Evolutionary conservation across 2,329 filamentous ascomycete genomes (phyloP).

Genomic region (Byssochlamys sp.): DNA sequence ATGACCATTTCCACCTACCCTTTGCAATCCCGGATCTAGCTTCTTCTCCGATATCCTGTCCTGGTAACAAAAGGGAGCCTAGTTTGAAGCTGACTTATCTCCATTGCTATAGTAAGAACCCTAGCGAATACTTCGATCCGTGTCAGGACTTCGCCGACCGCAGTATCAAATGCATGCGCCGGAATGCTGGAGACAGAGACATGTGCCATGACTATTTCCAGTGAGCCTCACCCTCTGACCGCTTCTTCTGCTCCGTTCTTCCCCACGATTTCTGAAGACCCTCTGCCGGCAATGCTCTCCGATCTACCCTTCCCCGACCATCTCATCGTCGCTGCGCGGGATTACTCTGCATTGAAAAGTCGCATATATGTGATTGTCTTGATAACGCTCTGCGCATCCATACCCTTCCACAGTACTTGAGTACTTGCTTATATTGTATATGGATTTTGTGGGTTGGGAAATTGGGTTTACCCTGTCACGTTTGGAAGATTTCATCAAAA

Average conservation of each 20-base stretch:
- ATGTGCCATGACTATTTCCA: constrained; percentile 95
- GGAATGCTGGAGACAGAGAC: constrained; percentile 75
- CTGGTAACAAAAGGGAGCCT: constrained; percentile 1
- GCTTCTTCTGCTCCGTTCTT: not conserved
- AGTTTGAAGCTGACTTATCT: constrained; percentile 1
- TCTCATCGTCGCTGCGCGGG: not conserved
- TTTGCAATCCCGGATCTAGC: too few species aligned
- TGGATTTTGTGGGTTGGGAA: not conserved
- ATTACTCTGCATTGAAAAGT: not conserved
- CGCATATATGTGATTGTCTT: not conserved
- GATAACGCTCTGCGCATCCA: not conserved
- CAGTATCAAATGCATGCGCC: constrained; percentile 78
- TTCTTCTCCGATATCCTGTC: too few species aligned
- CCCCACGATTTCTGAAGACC: not conserved
- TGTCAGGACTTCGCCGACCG: constrained; percentile 83
- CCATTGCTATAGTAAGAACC: constrained; percentile 56
- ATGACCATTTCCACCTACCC: not conserved
- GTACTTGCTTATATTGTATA: not conserved
- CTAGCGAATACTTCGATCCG: constrained; percentile 86
- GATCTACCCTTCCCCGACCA: not conserved
- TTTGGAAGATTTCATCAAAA: not conserved
- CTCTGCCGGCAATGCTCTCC: not conserved
- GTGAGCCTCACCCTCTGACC: constrained; percentile 43
- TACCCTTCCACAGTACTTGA: constrained; percentile 6
- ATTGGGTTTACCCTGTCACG: not conserved